Base-by-base conservation (phyloP, 495 filamentous ascomycete genomes). In the Penicillium alfredii region DNA sequence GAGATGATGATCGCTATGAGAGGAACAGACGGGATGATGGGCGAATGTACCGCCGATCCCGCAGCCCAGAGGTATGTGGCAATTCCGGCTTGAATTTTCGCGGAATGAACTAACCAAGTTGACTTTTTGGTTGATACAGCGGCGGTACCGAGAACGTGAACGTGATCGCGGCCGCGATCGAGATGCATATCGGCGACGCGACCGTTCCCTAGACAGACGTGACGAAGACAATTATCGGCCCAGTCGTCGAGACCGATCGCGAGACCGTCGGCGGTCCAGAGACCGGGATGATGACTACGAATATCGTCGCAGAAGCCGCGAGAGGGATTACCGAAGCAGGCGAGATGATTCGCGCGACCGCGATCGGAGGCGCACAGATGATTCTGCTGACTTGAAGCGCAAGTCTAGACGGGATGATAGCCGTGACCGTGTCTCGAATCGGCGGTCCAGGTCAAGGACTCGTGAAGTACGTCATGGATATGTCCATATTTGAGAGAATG, bases 301-400 rank as follows among this genome's bases (percentile, higher is more conserved):
- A 32, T 67, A 77, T 55, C 75, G 77, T 35, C 71, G 78, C 42
- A 68, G 76, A 40, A 84, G 81, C 51, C 74, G 81, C 52, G 85
- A 89, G 25, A 76, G 80, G 59, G 84, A 88, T 46, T 72, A 80
- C 49, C 77, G 83, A 61, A 62, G 63, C 45, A 84, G 83, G 72
- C 82, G 80, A 78, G 84, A 88, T 69, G 82, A 83, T 46, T 86
- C 83, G 58, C 77, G 80, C 61, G 83, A 88, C 48, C 76, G 77
- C 52, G 69, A 61, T 45, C 77, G 76, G 60, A 73, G 73, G 49
- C 80, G 80, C 55, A 77, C 76, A 60, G 82, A 86, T 61, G 81
- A 77, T 66, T 81, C 84, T 71, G 76, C 80, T 77, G 84, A 88
- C 63, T 79, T 79, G 50, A 73, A 73, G 56, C 56, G 74, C 58